Evolutionary conservation across 2,329 filamentous ascomycete genomes (phyloP).

Genomic region (Peltaster fructicola): DNA sequence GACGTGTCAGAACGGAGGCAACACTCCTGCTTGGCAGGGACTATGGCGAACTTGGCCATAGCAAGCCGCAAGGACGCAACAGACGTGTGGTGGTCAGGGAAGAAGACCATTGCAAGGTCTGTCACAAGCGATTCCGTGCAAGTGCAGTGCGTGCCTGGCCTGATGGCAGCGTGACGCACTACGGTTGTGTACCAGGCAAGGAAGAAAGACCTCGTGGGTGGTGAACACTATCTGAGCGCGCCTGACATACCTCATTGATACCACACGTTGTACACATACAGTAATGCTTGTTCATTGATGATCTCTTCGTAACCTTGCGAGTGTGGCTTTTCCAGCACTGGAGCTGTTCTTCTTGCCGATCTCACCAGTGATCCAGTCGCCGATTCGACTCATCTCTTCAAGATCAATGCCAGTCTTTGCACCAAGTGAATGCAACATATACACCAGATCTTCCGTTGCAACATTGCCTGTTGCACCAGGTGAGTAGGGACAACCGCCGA

Average conservation of each 20-base stretch:
- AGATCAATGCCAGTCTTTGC: slow-evolving; percentile 58
- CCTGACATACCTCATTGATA: no score
- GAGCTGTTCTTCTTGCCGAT: slow-evolving; percentile 47
- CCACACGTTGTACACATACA: no score
- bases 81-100: slow-evolving; percentile 66
- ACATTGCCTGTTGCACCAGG: slow-evolving; percentile 78
- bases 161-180: slow-evolving; percentile 38
- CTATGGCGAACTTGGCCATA: slow-evolving; percentile 41
- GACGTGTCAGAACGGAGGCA: slow-evolving; percentile 61
- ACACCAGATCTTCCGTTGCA: slow-evolving; percentile 68
- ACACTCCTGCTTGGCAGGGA: slow-evolving; percentile 58
- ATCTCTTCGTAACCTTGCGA: no score
- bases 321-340: slow-evolving; percentile 45
- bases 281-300: no score
- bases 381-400: slow-evolving; percentile 48
- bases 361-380: slow-evolving; percentile 51
- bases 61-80: slow-evolving; percentile 36
- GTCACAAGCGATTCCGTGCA: slow-evolving; percentile 79
- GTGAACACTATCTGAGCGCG: slow-evolving; percentile 4
- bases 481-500: slow-evolving; percentile 73
- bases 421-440: slow-evolving; percentile 54
- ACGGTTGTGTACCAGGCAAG: slow-evolving; percentile 24
- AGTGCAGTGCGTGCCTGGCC: slow-evolving; percentile 83
- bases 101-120: slow-evolving; percentile 78
- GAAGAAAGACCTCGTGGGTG: slow-evolving; percentile 1